These are phyloP conservation scores for Didymella arachidicola DNA, from an alignment of 2,329 filamentous ascomycete species.

Conservation along the genomic window DNA sequence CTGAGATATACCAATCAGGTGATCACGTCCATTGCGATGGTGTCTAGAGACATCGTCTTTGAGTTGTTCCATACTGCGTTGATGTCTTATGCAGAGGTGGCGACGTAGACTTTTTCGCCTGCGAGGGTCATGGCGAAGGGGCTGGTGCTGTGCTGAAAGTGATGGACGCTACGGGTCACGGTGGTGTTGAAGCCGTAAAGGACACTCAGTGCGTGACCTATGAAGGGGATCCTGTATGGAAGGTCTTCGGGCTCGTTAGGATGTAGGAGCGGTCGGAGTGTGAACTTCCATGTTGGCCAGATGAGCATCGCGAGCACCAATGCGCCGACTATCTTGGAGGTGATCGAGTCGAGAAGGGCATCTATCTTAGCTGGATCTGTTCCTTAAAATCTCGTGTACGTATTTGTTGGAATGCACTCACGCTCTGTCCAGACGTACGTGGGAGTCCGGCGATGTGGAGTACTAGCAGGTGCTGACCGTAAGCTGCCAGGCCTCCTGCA, in stretches of 20 bases:
- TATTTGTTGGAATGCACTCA: too few relatives aligned
- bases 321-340: not conserved
- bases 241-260: not conserved
- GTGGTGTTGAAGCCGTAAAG: not conserved
- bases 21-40: not conserved
- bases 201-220: not conserved
- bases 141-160: not conserved
- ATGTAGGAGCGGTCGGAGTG: not conserved
- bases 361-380: too few relatives aligned
- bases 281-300: not conserved
- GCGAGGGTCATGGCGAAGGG: not conserved
- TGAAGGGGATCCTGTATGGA: not conserved
- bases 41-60: not conserved
- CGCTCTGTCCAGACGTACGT: not conserved
- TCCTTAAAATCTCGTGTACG: too few relatives aligned
- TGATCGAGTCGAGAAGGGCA: not conserved
- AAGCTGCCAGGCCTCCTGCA: not conserved
- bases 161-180: not conserved
- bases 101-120: not conserved
- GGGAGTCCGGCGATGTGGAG: not conserved
- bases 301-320: not conserved
- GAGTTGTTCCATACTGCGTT: not conserved
- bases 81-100: not conserved
- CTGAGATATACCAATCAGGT: not conserved
- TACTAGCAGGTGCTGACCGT: not conserved